Evolutionary conservation across 805 yeast species (phyloP).

Genomic region (Spathaspora arborariae): DNA sequence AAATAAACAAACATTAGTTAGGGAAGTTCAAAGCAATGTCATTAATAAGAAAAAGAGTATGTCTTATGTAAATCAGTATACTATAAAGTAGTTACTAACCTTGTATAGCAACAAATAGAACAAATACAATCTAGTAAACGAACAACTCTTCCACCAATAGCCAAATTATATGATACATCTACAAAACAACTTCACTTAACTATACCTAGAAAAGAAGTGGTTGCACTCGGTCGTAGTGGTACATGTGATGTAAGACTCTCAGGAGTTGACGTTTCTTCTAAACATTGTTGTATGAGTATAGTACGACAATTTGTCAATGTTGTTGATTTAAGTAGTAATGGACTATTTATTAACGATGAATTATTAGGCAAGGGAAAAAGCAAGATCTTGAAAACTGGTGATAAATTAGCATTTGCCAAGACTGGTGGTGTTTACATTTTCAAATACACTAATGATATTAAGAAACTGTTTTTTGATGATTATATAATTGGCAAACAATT

Average conservation of each 20-base stretch:
- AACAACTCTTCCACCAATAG: constrained; percentile 11
- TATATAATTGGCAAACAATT: constrained; percentile 55
- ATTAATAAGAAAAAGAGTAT: constrained; percentile 23
- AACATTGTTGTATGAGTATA: constrained; percentile 52
- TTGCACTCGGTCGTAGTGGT: constrained; percentile 52
- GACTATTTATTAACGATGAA: constrained; percentile 62
- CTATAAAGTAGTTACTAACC: constrained; percentile 4
- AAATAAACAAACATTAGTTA: background rate
- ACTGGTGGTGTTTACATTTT: constrained; percentile 48
- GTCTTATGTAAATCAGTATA: constrained; percentile 24
- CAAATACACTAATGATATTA: constrained; percentile 33
- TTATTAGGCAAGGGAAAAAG: constrained; percentile 47
- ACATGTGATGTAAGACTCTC: constrained; percentile 52
- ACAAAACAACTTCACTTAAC: constrained; percentile 15
- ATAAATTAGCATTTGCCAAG: constrained; percentile 54
- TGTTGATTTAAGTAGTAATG: constrained; percentile 60
- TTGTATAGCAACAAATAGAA: background rate
- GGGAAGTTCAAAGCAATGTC: constrained; percentile 14
- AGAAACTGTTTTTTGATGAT: constrained; percentile 48
- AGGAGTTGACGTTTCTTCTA: constrained; percentile 63
- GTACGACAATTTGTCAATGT: constrained; percentile 41
- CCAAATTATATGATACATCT: constrained; percentile 19
- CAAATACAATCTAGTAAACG: constrained; percentile 5
- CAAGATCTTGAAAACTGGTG: constrained; percentile 57
- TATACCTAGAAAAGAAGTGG: constrained; percentile 17